phyloP scores from a whole-genome alignment of 202 grass and related monocot species.

The Setaria italica region DNA sequence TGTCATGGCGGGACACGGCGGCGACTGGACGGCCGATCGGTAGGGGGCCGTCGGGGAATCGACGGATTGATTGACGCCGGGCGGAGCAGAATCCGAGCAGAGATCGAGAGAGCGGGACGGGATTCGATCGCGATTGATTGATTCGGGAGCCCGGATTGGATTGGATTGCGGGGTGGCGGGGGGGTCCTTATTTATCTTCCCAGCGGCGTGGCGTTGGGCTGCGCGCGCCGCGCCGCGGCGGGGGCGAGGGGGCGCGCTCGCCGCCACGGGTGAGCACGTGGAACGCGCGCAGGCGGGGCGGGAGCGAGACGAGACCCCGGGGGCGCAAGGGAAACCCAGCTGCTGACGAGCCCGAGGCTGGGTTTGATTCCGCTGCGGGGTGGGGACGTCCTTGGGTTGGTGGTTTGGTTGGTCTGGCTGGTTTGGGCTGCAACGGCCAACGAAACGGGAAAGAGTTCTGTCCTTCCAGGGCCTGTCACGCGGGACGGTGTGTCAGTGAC shows the following conservation, averaged over 20 bases:
- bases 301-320: not conserved
- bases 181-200: not conserved
- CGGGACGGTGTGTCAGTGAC: no score
- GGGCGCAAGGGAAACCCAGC: not conserved
- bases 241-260: not conserved
- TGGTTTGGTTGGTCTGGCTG: not conserved
- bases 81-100: no score
- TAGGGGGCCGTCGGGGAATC: not conserved
- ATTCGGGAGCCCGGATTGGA: not conserved
- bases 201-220: not conserved
- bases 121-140: not conserved
- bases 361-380: not conserved
- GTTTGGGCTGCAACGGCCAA: not conserved
- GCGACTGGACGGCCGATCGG: not conserved
- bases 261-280: conserved; percentile 5
- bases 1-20: conserved; percentile 18
- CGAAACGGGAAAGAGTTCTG: not conserved
- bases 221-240: not conserved
- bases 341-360: no score
- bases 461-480: no score
- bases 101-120: not conserved
- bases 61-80: not conserved
- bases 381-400: not conserved
- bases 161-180: not conserved
- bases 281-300: not conserved